phyloP scores from a whole-genome alignment of 2,329 filamentous ascomycete genomes.

The Pseudocercospora pini-densiflorae region DNA sequence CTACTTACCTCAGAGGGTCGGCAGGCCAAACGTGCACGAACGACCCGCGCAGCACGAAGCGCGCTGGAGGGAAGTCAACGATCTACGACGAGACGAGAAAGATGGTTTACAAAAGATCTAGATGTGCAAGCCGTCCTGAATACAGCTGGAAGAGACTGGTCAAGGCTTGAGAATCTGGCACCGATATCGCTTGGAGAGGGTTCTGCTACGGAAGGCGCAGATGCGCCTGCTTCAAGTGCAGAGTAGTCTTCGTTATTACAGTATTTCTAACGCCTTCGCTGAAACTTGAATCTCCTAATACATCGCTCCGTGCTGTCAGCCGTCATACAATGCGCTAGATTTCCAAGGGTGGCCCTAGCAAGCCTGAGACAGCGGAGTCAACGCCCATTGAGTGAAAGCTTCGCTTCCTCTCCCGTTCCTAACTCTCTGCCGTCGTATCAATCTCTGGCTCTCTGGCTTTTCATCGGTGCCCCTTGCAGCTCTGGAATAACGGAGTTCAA shows the following conservation, averaged over 20 bases:
- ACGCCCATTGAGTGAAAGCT: too few relatives aligned
- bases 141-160: conserved; percentile 58
- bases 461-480: too few relatives aligned
- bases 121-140: conserved; percentile 66
- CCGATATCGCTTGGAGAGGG: conserved; percentile 6
- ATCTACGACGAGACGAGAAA: conserved; percentile 68
- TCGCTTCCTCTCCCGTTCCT: too few relatives aligned
- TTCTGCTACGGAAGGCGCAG: conserved; percentile 7
- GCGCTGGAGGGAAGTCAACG: conserved; percentile 72
- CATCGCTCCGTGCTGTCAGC: too few relatives aligned
- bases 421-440: too few relatives aligned
- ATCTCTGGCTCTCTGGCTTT: too few relatives aligned
- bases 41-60: conserved; percentile 74
- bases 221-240: conserved; percentile 18
- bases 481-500: too few relatives aligned
- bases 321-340: too few relatives aligned
- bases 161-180: conserved; percentile 19
- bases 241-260: conserved; percentile 8
- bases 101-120: conserved; percentile 69
- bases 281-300: too few relatives aligned
- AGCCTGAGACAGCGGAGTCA: too few relatives aligned
- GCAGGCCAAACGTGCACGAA: conserved; percentile 64
- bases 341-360: too few relatives aligned
- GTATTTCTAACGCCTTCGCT: too few relatives aligned
- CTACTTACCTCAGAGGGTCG: conserved; percentile 62